These are phyloP conservation scores for Monilinia vaccinii-corymbosi DNA, from an alignment of 2,329 filamentous ascomycete species.

Conservation along the genomic window DNA sequence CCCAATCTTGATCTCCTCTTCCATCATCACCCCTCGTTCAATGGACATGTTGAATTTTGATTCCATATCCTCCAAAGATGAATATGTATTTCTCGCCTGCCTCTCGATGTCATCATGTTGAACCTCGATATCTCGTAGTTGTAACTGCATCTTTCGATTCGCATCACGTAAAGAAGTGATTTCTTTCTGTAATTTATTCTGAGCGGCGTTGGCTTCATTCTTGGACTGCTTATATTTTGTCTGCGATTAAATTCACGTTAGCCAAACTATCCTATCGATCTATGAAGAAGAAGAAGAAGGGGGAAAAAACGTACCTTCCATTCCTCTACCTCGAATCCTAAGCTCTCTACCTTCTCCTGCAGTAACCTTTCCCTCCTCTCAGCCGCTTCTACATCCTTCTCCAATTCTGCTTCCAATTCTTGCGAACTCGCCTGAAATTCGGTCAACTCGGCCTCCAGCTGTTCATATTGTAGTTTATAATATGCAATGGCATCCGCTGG, in stretches of 20 bases:
- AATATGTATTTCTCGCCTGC: conserved; percentile 90
- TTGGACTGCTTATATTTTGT: conserved; percentile 96
- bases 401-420: conserved; percentile 87
- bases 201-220: conserved; percentile 72
- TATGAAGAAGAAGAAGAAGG: not conserved
- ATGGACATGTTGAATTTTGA: conserved; percentile 94
- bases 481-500: conserved; percentile 74
- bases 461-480: conserved; percentile 95
- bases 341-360: conserved; percentile 75
- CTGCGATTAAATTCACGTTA: conserved; percentile 37
- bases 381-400: conserved; percentile 90
- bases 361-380: conserved; percentile 85
- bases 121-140: conserved; percentile 88
- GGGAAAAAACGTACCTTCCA: conserved; percentile 70
- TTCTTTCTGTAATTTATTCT: conserved; percentile 86
- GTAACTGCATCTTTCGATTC: conserved; percentile 73
- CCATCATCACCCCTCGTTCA: conserved; percentile 83
- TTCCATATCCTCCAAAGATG: conserved; percentile 92
- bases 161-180: conserved; percentile 83
- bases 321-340: conserved; percentile 88
- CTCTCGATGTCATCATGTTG: conserved; percentile 97
- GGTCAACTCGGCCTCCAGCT: conserved; percentile 79
- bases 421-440: conserved; percentile 93
- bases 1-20: conserved; percentile 84
- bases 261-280: conserved; percentile 10